These are phyloP conservation scores for Xylariaceae sp. DNA, from an alignment of 2,329 filamentous ascomycete genomes.

Conservation along the genomic window DNA sequence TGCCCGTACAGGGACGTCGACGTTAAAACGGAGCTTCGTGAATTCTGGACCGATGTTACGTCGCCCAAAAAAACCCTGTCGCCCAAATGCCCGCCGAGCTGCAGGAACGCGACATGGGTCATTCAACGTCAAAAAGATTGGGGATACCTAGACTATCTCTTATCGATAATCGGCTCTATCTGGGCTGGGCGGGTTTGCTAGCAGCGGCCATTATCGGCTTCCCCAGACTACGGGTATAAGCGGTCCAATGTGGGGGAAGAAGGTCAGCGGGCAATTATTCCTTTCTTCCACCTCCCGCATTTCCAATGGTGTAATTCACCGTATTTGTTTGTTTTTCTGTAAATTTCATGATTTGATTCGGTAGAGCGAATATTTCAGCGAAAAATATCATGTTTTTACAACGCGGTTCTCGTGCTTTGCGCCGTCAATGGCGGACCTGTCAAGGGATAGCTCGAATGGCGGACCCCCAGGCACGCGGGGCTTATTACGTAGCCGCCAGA, in stretches of 20 bases:
- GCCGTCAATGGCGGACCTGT: constrained; percentile 58
- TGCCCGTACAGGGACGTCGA: not conserved
- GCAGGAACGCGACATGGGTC: constrained; percentile 32
- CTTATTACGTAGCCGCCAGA: constrained; percentile 43
- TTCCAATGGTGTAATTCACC: constrained; percentile 17
- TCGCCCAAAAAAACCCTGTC: constrained; percentile 5
- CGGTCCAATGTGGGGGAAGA: constrained; percentile 38
- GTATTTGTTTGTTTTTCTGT: constrained; percentile 7
- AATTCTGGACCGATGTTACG: not conserved
- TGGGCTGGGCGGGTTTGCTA: not conserved
- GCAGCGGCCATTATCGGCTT: constrained; percentile 37
- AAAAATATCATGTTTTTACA: constrained; percentile 60
- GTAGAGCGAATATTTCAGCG: not conserved
- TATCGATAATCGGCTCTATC: constrained; percentile 23
- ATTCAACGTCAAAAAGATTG: not conserved
- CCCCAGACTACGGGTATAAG: constrained; percentile 38
- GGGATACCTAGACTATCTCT: not conserved
- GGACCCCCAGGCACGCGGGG: constrained; percentile 39
- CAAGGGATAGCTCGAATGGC: constrained; percentile 48
- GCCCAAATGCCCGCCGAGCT: constrained; percentile 20
- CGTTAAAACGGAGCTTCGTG: constrained; percentile 12
- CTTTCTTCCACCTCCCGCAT: constrained; percentile 13
- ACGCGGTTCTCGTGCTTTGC: constrained; percentile 56
- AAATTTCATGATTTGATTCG: not conserved
- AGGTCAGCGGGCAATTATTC: constrained; percentile 14